These are phyloP conservation scores for Sphaerulina vaccinii DNA, from an alignment of 2,329 filamentous ascomycete species.

Conservation along the genomic window DNA sequence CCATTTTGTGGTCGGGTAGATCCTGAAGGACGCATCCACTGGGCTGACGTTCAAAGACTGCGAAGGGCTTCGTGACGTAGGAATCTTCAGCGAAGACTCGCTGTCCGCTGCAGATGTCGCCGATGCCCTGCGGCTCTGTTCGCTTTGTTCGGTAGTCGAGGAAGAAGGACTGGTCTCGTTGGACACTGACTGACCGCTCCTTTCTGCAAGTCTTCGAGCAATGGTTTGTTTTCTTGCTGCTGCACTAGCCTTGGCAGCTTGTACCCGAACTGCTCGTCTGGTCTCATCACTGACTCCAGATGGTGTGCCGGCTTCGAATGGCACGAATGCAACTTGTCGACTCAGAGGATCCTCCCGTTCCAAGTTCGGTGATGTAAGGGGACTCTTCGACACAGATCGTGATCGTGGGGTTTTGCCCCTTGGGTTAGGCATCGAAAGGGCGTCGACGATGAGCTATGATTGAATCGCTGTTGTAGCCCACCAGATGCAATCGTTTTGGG, in stretches of 20 bases:
- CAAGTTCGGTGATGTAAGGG: conserved; percentile 13
- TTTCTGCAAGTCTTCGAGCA: conserved; percentile 19
- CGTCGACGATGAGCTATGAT: neutral
- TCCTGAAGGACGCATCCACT: conserved; percentile 15
- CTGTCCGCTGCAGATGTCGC: conserved; percentile 16
- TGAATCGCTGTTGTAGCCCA: neutral
- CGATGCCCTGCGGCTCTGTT: conserved; percentile 15
- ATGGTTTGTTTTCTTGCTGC: conserved; percentile 25
- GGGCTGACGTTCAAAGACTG: conserved; percentile 14
- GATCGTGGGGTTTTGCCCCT: conserved; percentile 10
- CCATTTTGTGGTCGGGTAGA: conserved; percentile 22
- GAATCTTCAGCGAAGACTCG: conserved; percentile 2
- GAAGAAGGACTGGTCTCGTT: conserved; percentile 14
- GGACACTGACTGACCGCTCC: conserved; percentile 5
- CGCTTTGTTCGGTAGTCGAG: conserved; percentile 13
- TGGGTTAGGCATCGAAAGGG: conserved; percentile 15
- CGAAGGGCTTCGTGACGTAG: conserved; percentile 12
- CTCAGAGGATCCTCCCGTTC: conserved; percentile 18
- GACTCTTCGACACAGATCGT: conserved; percentile 18
- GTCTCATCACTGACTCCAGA: conserved; percentile 24
- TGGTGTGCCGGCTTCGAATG: conserved; percentile 25
- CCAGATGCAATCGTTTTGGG: neutral
- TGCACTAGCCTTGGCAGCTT: conserved; percentile 24
- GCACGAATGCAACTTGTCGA: conserved; percentile 25
- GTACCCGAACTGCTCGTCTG: conserved; percentile 25